Evolutionary conservation across 140 eudicot species (phyloP), one percentile per base, ranked within the genome.

Genomic region (Senecio squalidus): DNA sequence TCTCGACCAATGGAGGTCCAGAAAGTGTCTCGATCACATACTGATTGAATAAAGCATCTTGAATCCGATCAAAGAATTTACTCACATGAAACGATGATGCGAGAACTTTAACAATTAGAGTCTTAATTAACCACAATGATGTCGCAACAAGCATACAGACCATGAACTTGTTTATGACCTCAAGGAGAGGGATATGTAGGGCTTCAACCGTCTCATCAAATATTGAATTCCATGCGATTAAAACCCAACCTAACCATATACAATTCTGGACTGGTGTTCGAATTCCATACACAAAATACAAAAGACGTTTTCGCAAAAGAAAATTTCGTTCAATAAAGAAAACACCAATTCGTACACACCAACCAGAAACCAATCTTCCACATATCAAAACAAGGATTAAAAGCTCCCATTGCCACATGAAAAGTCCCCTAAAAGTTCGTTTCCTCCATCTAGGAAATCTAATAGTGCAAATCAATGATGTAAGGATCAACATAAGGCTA

Each of bases 21-120:
- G 88, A 84, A 2, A 84, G 76, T 15, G 71, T 65, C 62, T 81
- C 81, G 20, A 84, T 69, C 14, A 84, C 76, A 30, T 84, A 84
- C 20, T 84, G 94, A 36, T 84, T 79, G 25, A 81, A 81, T 61
- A 84, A 33, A 0, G 94, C 78, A 2, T 84, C 94, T 22, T 84
- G 94, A 62, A 84, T 84, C 36, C 94, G 60, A 38, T 84, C 94
- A 34, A 84, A 84, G 72, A 81, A 84, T 11, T 79, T 75, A 30
- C 70, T 84, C 22, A 84, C 88, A 26, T 84, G 94, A 53, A 84
- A 84, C 0, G 83, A 60, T 0, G 94, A 78, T 0, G 94, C 94
- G 3, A 84, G 74, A 46, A 81, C 84, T 67, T 84, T 84, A 8
- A 84, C 85, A 52, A 81, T 55, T 9, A 84, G 50, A 1, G 85